Percentiles rank a stretch among this genome's conserved stretches.
Conservation (phyloP, 192 early-diverging fungal genomes). For the Coemansia sp. region DNA sequence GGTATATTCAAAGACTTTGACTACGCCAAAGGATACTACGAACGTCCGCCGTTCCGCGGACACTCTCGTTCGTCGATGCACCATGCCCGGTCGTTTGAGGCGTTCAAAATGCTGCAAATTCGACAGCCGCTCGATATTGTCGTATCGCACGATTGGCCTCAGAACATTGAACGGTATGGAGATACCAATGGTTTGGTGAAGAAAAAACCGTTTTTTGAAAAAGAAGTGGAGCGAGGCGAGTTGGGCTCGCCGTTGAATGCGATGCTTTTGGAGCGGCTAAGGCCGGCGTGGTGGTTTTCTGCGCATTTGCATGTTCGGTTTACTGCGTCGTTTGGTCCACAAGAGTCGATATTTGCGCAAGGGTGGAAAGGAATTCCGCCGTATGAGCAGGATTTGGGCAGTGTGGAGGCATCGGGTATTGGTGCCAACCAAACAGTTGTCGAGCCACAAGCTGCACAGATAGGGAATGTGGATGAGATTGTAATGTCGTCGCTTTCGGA, state of each 20-base stretch:
- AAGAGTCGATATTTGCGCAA: conserved; percentile 16
- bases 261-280: conserved; percentile 67
- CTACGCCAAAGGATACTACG: conserved; percentile 68
- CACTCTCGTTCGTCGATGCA: conserved; percentile 72
- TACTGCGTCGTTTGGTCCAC: conserved; percentile 66
- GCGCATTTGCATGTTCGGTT: conserved; percentile 95
- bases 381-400: neutral
- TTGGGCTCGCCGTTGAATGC: conserved; percentile 78
- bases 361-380: conserved; percentile 31
- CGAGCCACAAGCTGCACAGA: neutral
- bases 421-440: neutral
- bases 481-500: conserved; percentile 37
- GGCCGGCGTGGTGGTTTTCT: conserved; percentile 90
- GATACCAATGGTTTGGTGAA: conserved; percentile 61
- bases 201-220: conserved; percentile 70
- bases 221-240: conserved; percentile 59
- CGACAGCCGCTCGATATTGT: conserved; percentile 81
- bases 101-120: conserved; percentile 73
- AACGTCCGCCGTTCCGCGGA: conserved; percentile 72
- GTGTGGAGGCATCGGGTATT: neutral
- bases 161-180: conserved; percentile 78
- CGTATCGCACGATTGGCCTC: conserved; percentile 96
- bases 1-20: conserved; percentile 80
- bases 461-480: conserved; percentile 58
- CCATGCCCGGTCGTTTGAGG: conserved; percentile 84